Percentiles rank a stretch among this genome's conserved stretches.
Evolutionary conservation across 1,284 basidiomycete species (phyloP).

Genomic region (Cutaneotrichosporon sp.): DNA sequence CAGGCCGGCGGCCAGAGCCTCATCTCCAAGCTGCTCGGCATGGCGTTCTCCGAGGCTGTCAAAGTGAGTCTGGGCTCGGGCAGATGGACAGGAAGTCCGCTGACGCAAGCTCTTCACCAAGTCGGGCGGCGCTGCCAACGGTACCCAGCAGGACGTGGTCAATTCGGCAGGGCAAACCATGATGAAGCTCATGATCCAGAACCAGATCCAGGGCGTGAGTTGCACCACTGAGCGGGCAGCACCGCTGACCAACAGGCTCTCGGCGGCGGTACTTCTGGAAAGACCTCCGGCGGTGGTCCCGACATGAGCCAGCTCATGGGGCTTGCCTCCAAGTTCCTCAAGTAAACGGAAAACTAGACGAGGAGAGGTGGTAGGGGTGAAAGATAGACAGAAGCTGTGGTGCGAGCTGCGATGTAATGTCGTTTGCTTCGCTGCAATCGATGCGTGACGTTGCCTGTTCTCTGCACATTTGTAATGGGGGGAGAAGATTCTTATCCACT

Average conservation of each 20-base stretch:
- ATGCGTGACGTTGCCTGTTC: no score
- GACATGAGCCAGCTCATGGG: conserved; percentile 55
- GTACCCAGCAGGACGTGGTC: conserved; percentile 73
- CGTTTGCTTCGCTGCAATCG: no score
- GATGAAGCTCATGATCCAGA: conserved; percentile 67
- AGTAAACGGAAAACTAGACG: no score
- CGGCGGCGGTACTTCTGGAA: conserved; percentile 56
- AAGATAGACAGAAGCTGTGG: no score
- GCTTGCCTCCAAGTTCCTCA: conserved; percentile 21
- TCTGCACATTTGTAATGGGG: no score
- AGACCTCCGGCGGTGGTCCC: conserved; percentile 53
- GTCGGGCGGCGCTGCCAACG: conserved; percentile 59
- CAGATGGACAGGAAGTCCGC: neutral
- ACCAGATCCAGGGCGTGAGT: conserved; percentile 43
- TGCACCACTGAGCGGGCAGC: no score
- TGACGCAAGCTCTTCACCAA: conserved; percentile 61
- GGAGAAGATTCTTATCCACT: no score
- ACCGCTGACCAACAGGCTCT: conserved; percentile 58
- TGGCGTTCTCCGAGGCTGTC: conserved; percentile 69
- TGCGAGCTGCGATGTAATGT: no score
- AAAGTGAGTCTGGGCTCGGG: conserved; percentile 25
- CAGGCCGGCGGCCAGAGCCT: conserved; percentile 47
- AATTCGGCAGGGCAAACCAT: conserved; percentile 76
- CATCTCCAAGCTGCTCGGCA: conserved; percentile 60
- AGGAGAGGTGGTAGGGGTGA: no score